phyloP scores from a whole-genome alignment of 2,329 filamentous ascomycete species.

The Blumeriella jaapii region DNA sequence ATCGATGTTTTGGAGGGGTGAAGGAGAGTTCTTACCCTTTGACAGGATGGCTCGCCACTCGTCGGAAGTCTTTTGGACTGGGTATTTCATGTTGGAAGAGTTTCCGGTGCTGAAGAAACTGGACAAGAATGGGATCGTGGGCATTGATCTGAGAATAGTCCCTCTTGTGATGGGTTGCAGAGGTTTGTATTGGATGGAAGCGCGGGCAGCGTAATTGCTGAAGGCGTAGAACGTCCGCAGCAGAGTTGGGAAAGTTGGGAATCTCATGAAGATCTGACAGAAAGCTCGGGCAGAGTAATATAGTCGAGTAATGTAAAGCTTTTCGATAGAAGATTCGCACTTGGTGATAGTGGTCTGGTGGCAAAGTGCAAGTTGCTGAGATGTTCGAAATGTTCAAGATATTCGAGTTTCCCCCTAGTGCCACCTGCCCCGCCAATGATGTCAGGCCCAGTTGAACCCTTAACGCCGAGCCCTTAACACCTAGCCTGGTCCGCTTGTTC shows the following conservation, averaged over 20 bases:
- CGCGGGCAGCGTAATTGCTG: conserved; percentile 31
- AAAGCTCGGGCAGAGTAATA: conserved; percentile 1
- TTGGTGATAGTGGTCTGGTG: no score
- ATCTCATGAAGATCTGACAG: conserved; percentile 35
- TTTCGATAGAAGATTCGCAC: no score
- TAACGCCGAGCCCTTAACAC: no score
- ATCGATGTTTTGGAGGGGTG: neutral
- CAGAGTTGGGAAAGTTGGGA: conserved; percentile 36
- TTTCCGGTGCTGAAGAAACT: conserved; percentile 56
- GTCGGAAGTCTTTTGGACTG: conserved; percentile 67
- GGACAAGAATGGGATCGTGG: conserved; percentile 66
- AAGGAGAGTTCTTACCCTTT: conserved; percentile 37
- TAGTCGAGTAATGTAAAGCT: no score
- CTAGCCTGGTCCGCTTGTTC: no score
- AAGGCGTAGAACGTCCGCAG: conserved; percentile 36
- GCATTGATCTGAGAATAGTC: conserved; percentile 50
- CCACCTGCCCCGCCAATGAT: conserved; percentile 10
- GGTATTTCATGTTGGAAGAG: conserved; percentile 53
- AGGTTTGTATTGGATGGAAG: conserved; percentile 21
- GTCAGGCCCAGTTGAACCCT: no score
- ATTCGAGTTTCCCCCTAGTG: no score
- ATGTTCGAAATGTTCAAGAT: no score
- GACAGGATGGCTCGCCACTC: conserved; percentile 86
- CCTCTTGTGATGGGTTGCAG: conserved; percentile 28
- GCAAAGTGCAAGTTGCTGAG: no score